Evolutionary conservation across 2,329 filamentous ascomycete genomes (phyloP).

Genomic region (Dendryphion nanum): DNA sequence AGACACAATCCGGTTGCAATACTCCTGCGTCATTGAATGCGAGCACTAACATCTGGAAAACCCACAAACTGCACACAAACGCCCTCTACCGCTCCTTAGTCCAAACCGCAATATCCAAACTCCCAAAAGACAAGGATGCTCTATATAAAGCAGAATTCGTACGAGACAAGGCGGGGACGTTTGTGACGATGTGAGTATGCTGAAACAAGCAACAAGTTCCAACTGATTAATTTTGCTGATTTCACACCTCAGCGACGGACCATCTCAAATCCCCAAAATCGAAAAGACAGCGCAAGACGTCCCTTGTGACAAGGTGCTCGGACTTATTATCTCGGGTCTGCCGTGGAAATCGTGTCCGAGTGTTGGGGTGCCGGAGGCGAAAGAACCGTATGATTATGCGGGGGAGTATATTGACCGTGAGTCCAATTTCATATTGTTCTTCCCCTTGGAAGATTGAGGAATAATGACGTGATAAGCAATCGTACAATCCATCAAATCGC

Average conservation of each 20-base stretch:
- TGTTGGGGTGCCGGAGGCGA: slow-evolving; percentile 56
- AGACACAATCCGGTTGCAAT: too few species aligned
- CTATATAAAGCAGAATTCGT: slow-evolving; percentile 45
- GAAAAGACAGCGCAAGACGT: slow-evolving; percentile 46
- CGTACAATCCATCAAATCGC: slow-evolving; percentile 48
- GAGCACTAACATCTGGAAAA: slow-evolving; percentile 7
- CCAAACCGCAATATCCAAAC: slow-evolving; percentile 56
- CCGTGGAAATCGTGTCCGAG: slow-evolving; percentile 60
- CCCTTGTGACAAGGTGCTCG: slow-evolving; percentile 46
- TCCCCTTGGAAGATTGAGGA: background rate
- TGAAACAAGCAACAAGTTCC: background rate
- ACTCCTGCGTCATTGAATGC: slow-evolving; percentile 5
- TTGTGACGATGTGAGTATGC: slow-evolving; percentile 49
- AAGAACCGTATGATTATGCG: slow-evolving; percentile 48
- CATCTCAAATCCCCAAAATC: slow-evolving; percentile 44
- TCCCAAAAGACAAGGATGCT: slow-evolving; percentile 47
- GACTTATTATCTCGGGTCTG: slow-evolving; percentile 59
- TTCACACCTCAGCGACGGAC: slow-evolving; percentile 33
- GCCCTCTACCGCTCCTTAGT: slow-evolving; percentile 49
- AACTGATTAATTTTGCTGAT: background rate
- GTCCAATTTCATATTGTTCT: too few species aligned
- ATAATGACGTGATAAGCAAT: slow-evolving; percentile 33
- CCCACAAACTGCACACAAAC: slow-evolving; percentile 46
- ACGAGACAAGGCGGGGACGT: slow-evolving; percentile 48
- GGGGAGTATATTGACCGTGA: slow-evolving; percentile 45